Evolutionary conservation across 352 stramenopile species (phyloP).

Genomic region (Globisporangium abappressorium): DNA sequence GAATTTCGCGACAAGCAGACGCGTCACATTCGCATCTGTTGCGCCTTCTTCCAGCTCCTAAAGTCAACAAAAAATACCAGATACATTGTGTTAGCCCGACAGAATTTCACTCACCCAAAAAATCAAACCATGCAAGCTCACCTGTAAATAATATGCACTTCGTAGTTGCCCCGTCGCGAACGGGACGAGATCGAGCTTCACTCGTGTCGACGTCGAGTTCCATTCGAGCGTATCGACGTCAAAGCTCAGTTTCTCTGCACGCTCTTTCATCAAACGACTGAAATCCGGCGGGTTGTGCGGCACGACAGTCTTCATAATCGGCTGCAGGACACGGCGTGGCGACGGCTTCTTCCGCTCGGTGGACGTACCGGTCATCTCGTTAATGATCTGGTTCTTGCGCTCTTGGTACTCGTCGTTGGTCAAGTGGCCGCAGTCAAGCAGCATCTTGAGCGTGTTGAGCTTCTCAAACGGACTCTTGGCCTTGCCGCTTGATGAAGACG

Average conservation of each 20-base stretch:
- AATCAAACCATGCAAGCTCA: not conserved
- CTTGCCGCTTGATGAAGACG: slow-evolving; percentile 4
- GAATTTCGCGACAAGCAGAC: slow-evolving; percentile 73
- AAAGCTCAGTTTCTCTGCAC: slow-evolving; percentile 80
- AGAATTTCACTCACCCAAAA: not conserved
- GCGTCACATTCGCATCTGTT: slow-evolving; percentile 20
- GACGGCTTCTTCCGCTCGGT: slow-evolving; percentile 59
- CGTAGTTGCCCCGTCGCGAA: slow-evolving; percentile 80
- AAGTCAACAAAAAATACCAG: not conserved
- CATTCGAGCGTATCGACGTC: slow-evolving; percentile 82
- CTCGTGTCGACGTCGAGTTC: slow-evolving; percentile 49
- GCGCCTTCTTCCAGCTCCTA: slow-evolving; percentile 39
- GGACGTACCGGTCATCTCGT: slow-evolving; percentile 82
- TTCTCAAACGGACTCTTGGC: slow-evolving; percentile 75
- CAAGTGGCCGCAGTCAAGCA: slow-evolving; percentile 75
- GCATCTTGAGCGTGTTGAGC: slow-evolving; percentile 81
- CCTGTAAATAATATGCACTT: slow-evolving; percentile 78
- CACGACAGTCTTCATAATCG: slow-evolving; percentile 79
- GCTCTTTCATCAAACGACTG: slow-evolving; percentile 46
- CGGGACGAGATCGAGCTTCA: slow-evolving; percentile 77
- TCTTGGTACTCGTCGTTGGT: slow-evolving; percentile 79
- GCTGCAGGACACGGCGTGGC: slow-evolving; percentile 43
- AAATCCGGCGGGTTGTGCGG: slow-evolving; percentile 76
- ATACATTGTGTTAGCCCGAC: not conserved
- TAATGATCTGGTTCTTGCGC: slow-evolving; percentile 85